Conservation (phyloP, 2,329 filamentous ascomycete genomes). For the Didymosphaeria variabile region DNA sequence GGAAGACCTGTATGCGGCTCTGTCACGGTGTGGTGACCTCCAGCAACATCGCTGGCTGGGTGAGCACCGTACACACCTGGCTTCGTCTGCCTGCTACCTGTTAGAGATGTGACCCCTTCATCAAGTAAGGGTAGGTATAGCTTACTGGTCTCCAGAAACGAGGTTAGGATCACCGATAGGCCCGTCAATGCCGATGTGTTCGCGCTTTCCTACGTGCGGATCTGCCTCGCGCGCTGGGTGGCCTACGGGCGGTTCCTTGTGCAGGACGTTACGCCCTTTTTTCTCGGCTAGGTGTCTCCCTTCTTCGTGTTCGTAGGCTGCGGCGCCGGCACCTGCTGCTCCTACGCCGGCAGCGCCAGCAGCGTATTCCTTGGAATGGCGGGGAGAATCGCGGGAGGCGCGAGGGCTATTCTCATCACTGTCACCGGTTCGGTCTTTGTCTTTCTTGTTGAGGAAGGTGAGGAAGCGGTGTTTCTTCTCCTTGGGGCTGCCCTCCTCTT, state of each 20-base stretch:
- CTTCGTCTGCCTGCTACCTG: slow-evolving; percentile 26
- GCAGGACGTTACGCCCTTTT: slow-evolving; percentile 48
- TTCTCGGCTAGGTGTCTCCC: slow-evolving; percentile 29
- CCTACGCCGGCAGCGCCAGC: slow-evolving; percentile 32
- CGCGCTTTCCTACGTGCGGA: slow-evolving; percentile 32
- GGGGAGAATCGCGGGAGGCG: slow-evolving; percentile 31
- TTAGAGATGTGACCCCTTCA: background rate
- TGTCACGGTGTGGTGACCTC: slow-evolving; percentile 35
- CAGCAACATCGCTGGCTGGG: slow-evolving; percentile 17
- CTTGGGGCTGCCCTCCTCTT: slow-evolving; percentile 19
- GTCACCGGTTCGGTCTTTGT: slow-evolving; percentile 38
- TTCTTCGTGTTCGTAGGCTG: slow-evolving; percentile 26
- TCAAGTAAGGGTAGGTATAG: background rate
- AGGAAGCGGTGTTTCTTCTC: slow-evolving; percentile 51
- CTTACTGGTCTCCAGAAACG: slow-evolving; percentile 43
- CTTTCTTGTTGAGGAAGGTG: slow-evolving; percentile 53
- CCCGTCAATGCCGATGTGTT: slow-evolving; percentile 43
- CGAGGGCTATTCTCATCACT: slow-evolving; percentile 29
- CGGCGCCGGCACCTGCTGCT: slow-evolving; percentile 21
- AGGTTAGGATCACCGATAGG: slow-evolving; percentile 36
- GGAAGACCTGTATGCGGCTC: slow-evolving; percentile 53
- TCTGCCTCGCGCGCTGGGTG: slow-evolving; percentile 43
- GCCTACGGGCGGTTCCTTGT: slow-evolving; percentile 53
- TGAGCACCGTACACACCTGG: slow-evolving; percentile 33
- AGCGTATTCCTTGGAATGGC: slow-evolving; percentile 37